phyloP scores from a whole-genome alignment of 306 rosid species.

The Vachellia collinsii region DNA sequence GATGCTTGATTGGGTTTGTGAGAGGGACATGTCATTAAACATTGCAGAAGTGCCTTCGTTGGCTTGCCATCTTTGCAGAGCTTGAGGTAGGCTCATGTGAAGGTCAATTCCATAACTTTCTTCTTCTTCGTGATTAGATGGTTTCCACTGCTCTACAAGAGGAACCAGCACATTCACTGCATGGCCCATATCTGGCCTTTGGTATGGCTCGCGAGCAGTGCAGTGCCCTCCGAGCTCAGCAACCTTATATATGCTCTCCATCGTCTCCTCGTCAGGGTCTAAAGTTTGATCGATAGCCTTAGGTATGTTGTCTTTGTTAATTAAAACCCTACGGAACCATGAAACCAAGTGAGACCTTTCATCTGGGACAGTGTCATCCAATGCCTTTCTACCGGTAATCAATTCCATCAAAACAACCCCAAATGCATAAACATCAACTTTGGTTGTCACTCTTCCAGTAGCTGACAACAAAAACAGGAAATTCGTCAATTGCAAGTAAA shows the following conservation, averaged over 20 bases:
- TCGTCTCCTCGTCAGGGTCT: constrained; percentile 81
- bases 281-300: constrained; percentile 80
- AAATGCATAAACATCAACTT: constrained; percentile 87
- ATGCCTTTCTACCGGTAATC: constrained; percentile 73
- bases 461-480: constrained; percentile 50
- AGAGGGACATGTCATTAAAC: constrained; percentile 64
- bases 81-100: constrained; percentile 84
- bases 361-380: constrained; percentile 80
- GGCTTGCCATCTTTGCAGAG: constrained; percentile 89
- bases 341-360: constrained; percentile 82
- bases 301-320: constrained; percentile 84
- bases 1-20: constrained; percentile 82
- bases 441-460: constrained; percentile 88
- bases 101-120: constrained; percentile 71
- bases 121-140: constrained; percentile 64
- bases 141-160: constrained; percentile 86
- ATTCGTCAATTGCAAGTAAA: constrained; percentile 30
- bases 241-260: constrained; percentile 86
- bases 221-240: constrained; percentile 87
- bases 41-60: constrained; percentile 83
- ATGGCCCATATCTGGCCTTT: constrained; percentile 93
- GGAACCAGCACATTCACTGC: constrained; percentile 82
- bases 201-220: constrained; percentile 89
- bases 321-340: constrained; percentile 80
- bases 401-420: constrained; percentile 91